Conservation (phyloP, 2,329 filamentous ascomycete species). For the Talaromyces sp. region DNA sequence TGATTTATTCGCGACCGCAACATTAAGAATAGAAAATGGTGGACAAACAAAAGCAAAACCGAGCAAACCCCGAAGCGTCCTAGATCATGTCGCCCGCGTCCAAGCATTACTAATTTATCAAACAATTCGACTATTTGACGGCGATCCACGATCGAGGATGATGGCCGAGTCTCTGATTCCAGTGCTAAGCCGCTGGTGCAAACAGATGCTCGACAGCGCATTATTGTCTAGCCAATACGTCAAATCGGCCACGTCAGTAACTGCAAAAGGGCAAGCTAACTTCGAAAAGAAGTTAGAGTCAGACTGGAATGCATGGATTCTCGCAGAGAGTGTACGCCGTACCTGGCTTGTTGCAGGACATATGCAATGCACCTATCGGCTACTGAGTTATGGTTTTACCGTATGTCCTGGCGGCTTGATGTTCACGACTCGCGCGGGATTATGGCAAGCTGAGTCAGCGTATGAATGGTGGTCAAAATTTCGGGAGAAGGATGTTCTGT, state of each 20-base stretch:
- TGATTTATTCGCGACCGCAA: background rate
- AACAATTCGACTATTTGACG: constrained; percentile 9
- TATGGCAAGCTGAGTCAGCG: constrained; percentile 16
- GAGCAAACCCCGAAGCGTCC: background rate
- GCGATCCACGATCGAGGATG: constrained; percentile 2
- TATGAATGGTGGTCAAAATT: constrained; percentile 15
- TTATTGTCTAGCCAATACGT: constrained; percentile 17
- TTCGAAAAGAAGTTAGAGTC: constrained; percentile 9
- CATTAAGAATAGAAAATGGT: background rate
- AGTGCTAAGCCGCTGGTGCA: constrained; percentile 8
- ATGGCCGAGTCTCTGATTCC: constrained; percentile 13
- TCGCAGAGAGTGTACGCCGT: constrained; percentile 17
- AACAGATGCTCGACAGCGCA: constrained; percentile 15
- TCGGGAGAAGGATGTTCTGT: constrained; percentile 10
- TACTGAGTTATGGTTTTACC: constrained; percentile 8
- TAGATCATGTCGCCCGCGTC: constrained; percentile 16
- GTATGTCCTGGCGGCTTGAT: constrained; percentile 15
- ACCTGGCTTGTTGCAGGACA: constrained; percentile 17
- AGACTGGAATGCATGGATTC: constrained; percentile 17
- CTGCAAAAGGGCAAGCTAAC: background rate
- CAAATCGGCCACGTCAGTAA: background rate
- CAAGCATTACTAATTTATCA: constrained; percentile 16
- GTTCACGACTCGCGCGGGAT: constrained; percentile 15
- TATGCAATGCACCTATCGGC: constrained; percentile 15
- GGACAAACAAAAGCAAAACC: background rate